Base-by-base conservation (phyloP, 225 moss, liverwort and hornwort species). In the Pseudisothecium myosuroides region DNA sequence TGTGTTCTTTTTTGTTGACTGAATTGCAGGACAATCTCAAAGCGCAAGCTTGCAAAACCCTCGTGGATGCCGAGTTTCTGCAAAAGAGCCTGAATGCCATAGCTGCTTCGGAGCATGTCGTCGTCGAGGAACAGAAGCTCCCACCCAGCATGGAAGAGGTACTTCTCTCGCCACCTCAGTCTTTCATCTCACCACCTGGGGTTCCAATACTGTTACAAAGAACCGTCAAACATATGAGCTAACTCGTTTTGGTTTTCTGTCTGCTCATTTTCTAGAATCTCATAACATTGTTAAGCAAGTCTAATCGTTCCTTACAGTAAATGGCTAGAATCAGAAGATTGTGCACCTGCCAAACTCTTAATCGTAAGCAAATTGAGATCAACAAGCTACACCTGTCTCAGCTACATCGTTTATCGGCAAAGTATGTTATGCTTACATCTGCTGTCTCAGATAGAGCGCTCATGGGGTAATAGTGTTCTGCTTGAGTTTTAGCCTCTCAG, bases 141-240 rank as follows among this genome's bases (percentile, higher is more conserved):
- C 83, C 52, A 52, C 55, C 31, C 75, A 83, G 93, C 90, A 80
- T 93, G 83, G 93, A 93, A 79, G 93, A 93, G 91, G 93, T 93
- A 91, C 29, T 39, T 12, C 19, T 54, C 17, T 41, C 27, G 12
- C 26, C 10, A 50, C 86, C n/a, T n/a, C n/a, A n/a, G 32, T 59
- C 73, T 23, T 31, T 68, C 43, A 32, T 29, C 79, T 67, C 41
- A 49, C 75, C 62, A 56, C 56, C 66, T 69, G 56, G 52, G 54
- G n/a, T 27, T 52, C 83, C 65, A 24, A 45, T 47, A 22, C 23
- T 45, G 63, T 47, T 10, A 14, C 14, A 82, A 82, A 23, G 47
- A 62, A 45, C 27, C 36, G 54, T 68, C 66, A 54, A 67, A 54
- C 9, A 54, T 29, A 37, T 23, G 12, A 66, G 65, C 12, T 34